Percentiles rank a stretch among this genome's conserved stretches.
phyloP scores from a whole-genome alignment of 768 basidiomycete genomes.

The Rhizopogon roseolus region DNA sequence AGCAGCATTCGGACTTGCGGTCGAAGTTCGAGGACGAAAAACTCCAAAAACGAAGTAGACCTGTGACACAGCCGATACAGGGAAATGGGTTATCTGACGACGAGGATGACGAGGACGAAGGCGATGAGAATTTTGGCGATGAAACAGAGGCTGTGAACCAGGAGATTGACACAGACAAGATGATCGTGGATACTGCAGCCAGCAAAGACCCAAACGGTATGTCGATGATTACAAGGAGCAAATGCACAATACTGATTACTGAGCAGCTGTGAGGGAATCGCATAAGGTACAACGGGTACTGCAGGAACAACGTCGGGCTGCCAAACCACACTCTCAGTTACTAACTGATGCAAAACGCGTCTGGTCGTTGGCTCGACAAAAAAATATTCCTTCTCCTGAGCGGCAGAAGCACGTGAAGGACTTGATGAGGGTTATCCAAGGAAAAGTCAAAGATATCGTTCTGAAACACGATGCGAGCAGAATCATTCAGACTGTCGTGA shows the following conservation, averaged over 20 bases:
- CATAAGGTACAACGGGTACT: conserved; percentile 68
- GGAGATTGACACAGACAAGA: conserved; percentile 26
- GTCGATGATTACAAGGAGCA: conserved; percentile 9
- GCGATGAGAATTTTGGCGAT: conserved; percentile 29
- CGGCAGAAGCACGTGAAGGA: conserved; percentile 69
- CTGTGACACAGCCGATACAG: conserved; percentile 42
- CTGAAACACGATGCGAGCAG: conserved; percentile 91
- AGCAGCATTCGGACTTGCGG: conserved; percentile 35
- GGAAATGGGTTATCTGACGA: conserved; percentile 38
- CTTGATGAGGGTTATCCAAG: conserved; percentile 73
- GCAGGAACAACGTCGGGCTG: conserved; percentile 64
- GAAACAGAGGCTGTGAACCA: conserved; percentile 33
- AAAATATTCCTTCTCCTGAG: conserved; percentile 63
- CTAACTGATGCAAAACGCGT: conserved; percentile 69
- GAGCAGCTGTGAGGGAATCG: conserved; percentile 57
- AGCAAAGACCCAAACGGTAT: conserved; percentile 60
- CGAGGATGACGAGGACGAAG: conserved; percentile 31
- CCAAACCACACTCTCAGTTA: conserved; percentile 72
- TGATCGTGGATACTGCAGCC: conserved; percentile 20
- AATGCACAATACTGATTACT: background rate
- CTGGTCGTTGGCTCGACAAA: conserved; percentile 74
- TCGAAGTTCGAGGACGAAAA: conserved; percentile 22
- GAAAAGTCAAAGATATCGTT: conserved; percentile 80
- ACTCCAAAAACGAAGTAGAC: conserved; percentile 55
- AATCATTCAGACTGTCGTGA: conserved; percentile 79